Evolutionary conservation across 176 grass and related monocot genomes (phyloP).

Genomic region (Secale cereale): DNA sequence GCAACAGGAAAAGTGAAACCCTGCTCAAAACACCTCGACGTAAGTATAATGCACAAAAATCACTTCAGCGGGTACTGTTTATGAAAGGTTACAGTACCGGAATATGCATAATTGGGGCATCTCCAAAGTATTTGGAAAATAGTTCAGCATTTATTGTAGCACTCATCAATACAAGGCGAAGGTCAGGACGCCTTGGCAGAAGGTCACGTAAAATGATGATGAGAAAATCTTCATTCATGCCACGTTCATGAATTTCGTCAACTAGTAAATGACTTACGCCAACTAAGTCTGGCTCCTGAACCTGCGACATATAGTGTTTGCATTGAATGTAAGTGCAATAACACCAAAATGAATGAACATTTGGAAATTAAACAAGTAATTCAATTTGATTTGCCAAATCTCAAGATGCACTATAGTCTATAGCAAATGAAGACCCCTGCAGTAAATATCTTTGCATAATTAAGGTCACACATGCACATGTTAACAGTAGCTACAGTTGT

Average conservation of each 20-base stretch:
- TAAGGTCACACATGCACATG: background rate
- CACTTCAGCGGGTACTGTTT: background rate
- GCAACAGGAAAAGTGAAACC: slow-evolving; percentile 89
- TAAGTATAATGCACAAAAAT: slow-evolving; percentile 15
- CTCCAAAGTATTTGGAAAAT: slow-evolving; percentile 91
- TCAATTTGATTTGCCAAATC: background rate
- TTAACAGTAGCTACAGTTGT: background rate
- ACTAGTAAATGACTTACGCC: slow-evolving; percentile 88
- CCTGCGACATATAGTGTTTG: slow-evolving; percentile 42
- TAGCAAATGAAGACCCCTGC: background rate
- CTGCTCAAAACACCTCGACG: slow-evolving; percentile 37
- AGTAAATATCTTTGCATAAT: background rate
- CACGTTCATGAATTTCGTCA: slow-evolving; percentile 98
- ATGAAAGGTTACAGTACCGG: slow-evolving; percentile 53
- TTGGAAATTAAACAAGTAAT: background rate
- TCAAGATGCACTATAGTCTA: slow-evolving; percentile 6
- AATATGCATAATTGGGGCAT: slow-evolving; percentile 84
- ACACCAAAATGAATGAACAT: slow-evolving; percentile 8
- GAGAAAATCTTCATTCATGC: slow-evolving; percentile 99
- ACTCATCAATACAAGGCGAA: slow-evolving; percentile 94
- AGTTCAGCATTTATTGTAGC: slow-evolving; percentile 96
- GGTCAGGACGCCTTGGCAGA: slow-evolving; percentile 72
- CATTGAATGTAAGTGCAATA: background rate
- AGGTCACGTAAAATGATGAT: slow-evolving; percentile 94
- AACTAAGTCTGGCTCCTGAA: slow-evolving; percentile 80